Evolutionary conservation across 306 rosid genomes (phyloP).

Genomic region (Prunus armeniaca): DNA sequence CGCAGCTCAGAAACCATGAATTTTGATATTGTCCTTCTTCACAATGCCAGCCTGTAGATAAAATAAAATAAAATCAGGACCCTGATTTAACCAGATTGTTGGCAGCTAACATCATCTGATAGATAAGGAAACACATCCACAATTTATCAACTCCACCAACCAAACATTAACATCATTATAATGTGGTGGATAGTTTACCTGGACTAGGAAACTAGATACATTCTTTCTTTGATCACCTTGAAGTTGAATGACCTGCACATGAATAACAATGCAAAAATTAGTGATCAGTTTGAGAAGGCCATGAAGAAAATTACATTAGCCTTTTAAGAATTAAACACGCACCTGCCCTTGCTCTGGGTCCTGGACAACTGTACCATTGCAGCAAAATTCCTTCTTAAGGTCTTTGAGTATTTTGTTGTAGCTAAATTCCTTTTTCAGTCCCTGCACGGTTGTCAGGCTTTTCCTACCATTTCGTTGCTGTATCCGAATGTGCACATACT

Average conservation of each 20-base stretch:
- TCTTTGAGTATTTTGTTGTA: conserved; percentile 17
- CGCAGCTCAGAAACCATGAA: conserved; percentile 24
- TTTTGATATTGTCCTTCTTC: conserved; percentile 19
- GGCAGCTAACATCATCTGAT: too few relatives aligned
- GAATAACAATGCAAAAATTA: not conserved
- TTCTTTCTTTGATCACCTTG: conserved; percentile 24
- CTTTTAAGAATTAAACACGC: not conserved
- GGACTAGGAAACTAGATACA: conserved; percentile 16
- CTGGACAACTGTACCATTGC: conserved; percentile 21
- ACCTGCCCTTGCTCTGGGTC: conserved; percentile 20
- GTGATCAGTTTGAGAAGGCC: not conserved
- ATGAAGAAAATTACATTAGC: not conserved
- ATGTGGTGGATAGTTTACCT: not conserved
- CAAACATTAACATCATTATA: not conserved
- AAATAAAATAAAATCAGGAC: not conserved
- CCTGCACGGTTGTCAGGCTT: conserved; percentile 26
- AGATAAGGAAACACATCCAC: not conserved
- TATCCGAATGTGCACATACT: conserved; percentile 24
- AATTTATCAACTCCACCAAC: not conserved
- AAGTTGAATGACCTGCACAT: conserved; percentile 15
- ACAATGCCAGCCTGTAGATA: conserved; percentile 20
- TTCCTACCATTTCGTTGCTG: conserved; percentile 20
- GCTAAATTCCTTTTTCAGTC: conserved; percentile 22
- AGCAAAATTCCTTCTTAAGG: conserved; percentile 18
- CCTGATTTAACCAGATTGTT: too few relatives aligned